Evolutionary conservation across 2,329 filamentous ascomycete species (phyloP).

Genomic region (Hirsutella minnesotensis): DNA sequence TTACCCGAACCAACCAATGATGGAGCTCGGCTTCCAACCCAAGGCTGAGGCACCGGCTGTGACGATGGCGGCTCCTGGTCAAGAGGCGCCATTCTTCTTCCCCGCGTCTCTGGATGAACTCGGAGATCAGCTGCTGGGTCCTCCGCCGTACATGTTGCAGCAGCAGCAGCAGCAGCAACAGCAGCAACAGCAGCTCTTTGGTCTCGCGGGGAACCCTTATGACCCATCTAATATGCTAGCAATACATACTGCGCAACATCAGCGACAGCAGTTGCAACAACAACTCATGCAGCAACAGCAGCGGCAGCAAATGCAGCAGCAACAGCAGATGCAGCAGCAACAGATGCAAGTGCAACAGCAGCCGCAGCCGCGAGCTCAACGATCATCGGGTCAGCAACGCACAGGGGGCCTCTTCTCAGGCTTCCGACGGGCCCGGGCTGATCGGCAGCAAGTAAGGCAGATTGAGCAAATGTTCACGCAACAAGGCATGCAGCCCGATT

Average conservation of each 20-base stretch:
- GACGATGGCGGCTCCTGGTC: slow-evolving; percentile 19
- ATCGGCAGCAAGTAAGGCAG: slow-evolving; percentile 22
- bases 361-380: slow-evolving; percentile 11
- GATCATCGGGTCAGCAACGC: slow-evolving; percentile 11
- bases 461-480: slow-evolving; percentile 40
- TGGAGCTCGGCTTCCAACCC: slow-evolving; percentile 37
- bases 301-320: slow-evolving; percentile 10
- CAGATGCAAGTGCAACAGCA: slow-evolving; percentile 5
- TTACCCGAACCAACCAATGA: slow-evolving; percentile 66
- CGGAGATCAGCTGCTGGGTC: slow-evolving; percentile 60
- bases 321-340: slow-evolving; percentile 11
- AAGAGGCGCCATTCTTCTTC: slow-evolving; percentile 36
- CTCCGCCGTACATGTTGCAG: slow-evolving; percentile 61
- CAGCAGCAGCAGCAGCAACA: slow-evolving; percentile 30
- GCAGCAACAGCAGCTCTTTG: slow-evolving; percentile 26
- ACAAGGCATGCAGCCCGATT: slow-evolving; percentile 32
- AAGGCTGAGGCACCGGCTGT: slow-evolving; percentile 20
- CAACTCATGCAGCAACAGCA: slow-evolving; percentile 15
- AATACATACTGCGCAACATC: slow-evolving; percentile 18
- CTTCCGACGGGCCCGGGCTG: slow-evolving; percentile 12
- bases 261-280: slow-evolving; percentile 15
- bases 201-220: slow-evolving; percentile 31
- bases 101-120: slow-evolving; percentile 49
- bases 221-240: slow-evolving; percentile 28
- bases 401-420: slow-evolving; percentile 17